Evolutionary conservation across 805 yeast species (phyloP), one percentile per base, ranked within the genome.

Genomic region (Pachysolen tannophilus): DNA sequence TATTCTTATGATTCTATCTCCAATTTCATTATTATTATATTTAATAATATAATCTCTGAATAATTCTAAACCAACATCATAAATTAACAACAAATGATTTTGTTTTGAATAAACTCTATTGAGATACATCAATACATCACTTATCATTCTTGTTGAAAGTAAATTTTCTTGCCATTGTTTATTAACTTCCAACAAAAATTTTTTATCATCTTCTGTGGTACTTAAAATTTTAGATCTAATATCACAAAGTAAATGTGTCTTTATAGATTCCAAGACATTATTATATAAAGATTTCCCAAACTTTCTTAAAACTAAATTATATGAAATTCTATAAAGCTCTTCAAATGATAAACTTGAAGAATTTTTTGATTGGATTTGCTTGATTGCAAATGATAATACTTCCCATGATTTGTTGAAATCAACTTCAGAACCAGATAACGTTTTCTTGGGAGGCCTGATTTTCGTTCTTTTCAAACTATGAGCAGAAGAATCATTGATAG

Each of bases 71-170:
- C 95, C 94, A 32, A 78, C 65, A 49, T 87, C 95, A 49, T 78
- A 80, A 2, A 81, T 66, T 38, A 78, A 60, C 4, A 82, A 75
- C 33, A 75, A 59, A 45, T 73, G 78, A 21, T 58, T 55, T 43
- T 81, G 88, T 44, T 75, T 78, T 19, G 87, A 82, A 46, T 82
- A 86, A 0, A 84, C 95, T 29, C 94, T 69, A 50, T 87, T 94
- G 50, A 88, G 56, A 49, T 87, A 87, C 82, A 87, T 79, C 51
- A 85, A 60, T 3, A 87, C 83, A 53, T 88, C 95, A 46, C 88
- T 72, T 29, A 85, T 72, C 69, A 84, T 75, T 43, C 83, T 68
- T 79, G 84, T 82, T 32, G 81, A 68, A 26, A 77, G 65, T 26
- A 78, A 54, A 51, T 82, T 90, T 32, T 78, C 84, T 25, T 72